Evolutionary conservation across 2,329 filamentous ascomycete species (phyloP).

Genomic region (Claviceps africana): DNA sequence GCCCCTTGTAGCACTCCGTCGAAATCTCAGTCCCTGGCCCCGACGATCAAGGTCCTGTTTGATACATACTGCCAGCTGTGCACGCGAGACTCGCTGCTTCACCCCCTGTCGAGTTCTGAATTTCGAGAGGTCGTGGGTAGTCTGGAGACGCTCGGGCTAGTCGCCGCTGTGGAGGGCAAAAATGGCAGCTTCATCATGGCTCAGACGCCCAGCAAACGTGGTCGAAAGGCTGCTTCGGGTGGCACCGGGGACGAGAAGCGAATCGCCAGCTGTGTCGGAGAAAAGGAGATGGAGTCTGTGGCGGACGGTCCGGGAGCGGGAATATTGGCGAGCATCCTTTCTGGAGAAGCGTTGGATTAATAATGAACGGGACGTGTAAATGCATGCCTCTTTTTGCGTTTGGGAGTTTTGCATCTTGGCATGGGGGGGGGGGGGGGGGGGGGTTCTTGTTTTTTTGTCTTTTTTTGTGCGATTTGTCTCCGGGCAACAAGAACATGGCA

Average conservation of each 20-base stretch:
- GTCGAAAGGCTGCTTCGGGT: slow-evolving; percentile 39
- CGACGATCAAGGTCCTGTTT: slow-evolving; percentile 73
- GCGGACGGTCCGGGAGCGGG: slow-evolving; percentile 48
- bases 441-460: background rate
- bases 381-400: background rate
- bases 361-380: background rate
- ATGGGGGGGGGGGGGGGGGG: no score
- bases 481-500: background rate
- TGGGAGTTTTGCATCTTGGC: background rate
- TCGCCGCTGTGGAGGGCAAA: slow-evolving; percentile 57
- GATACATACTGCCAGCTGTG: slow-evolving; percentile 74
- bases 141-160: slow-evolving; percentile 73
- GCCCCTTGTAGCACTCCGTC: slow-evolving; percentile 41
- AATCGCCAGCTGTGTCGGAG: slow-evolving; percentile 65
- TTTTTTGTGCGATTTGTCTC: background rate
- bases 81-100: slow-evolving; percentile 73
- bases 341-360: slow-evolving; percentile 44
- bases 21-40: slow-evolving; percentile 47
- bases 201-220: slow-evolving; percentile 59
- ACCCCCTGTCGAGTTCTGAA: slow-evolving; percentile 79
- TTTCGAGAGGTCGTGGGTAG: slow-evolving; percentile 87
- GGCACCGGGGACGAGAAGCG: slow-evolving; percentile 57
- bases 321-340: slow-evolving; percentile 49
- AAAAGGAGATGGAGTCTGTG: slow-evolving; percentile 61
- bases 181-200: slow-evolving; percentile 49